These are phyloP conservation scores for Colletotrichum sansevieriae DNA, from an alignment of 2,329 filamentous ascomycete genomes.

Conservation along the genomic window DNA sequence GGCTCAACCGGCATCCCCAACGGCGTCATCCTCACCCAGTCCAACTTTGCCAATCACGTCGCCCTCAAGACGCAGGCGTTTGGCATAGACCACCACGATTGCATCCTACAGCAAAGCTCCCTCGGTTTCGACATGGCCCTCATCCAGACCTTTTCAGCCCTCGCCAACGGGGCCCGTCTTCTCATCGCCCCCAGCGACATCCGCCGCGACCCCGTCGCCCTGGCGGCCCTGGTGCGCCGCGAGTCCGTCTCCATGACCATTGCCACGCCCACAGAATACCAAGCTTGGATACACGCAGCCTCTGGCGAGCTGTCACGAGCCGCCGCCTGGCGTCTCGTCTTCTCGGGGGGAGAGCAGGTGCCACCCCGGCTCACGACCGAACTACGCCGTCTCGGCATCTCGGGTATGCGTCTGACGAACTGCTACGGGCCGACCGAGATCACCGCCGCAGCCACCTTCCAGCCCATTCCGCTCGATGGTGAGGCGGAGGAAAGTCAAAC, in stretches of 20 bases:
- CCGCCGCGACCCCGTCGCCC: conserved; percentile 51
- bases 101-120: conserved; percentile 55
- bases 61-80: conserved; percentile 42
- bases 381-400: conserved; percentile 25
- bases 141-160: conserved; percentile 52
- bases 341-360: conserved; percentile 43
- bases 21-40: conserved; percentile 53
- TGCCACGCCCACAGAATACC: conserved; percentile 58
- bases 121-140: conserved; percentile 58
- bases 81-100: no score
- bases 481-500: no score
- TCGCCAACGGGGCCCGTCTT: conserved; percentile 53
- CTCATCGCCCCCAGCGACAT: conserved; percentile 49
- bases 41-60: conserved; percentile 46
- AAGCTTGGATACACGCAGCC: conserved; percentile 46
- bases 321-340: conserved; percentile 40
- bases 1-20: conserved; percentile 55
- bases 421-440: conserved; percentile 51
- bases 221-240: conserved; percentile 52
- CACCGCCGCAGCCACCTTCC: conserved; percentile 12
- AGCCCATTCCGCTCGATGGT: no score
- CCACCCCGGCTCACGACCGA: conserved; percentile 25
- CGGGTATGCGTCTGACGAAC: conserved; percentile 41
- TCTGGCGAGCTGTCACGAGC: conserved; percentile 15
- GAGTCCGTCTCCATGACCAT: conserved; percentile 54